A percentile compares a stretch with the other conserved stretches of the same genome.
Conservation (phyloP, 768 basidiomycete genomes). For the Termitomyces sp. region DNA sequence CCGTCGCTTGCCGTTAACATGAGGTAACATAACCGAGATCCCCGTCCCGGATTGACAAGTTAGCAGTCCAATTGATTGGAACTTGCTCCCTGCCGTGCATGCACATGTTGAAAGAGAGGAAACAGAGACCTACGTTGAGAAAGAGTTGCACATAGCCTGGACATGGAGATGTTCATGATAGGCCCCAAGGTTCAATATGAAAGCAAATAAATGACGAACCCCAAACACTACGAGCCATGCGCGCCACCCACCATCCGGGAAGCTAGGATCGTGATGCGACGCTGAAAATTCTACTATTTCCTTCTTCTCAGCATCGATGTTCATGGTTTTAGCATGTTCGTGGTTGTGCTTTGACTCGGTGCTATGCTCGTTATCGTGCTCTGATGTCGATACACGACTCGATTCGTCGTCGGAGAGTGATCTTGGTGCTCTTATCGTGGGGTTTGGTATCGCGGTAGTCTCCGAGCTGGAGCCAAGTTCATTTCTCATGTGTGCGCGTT, state of each 20-base stretch:
- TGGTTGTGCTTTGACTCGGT: background rate
- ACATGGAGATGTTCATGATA: background rate
- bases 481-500: no score
- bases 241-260: slow-evolving; percentile 39
- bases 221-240: slow-evolving; percentile 44
- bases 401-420: slow-evolving; percentile 3
- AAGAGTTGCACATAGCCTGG: slow-evolving; percentile 43
- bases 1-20: no score
- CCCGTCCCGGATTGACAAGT: no score
- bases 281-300: background rate
- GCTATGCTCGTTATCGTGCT: background rate
- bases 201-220: slow-evolving; percentile 23
- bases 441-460: background rate
- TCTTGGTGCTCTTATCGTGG: background rate
- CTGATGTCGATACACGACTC: background rate
- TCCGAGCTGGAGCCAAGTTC: background rate
- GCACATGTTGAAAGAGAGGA: no score
- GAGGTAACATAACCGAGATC: no score
- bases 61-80: no score
- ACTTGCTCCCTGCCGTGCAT: no score
- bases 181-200: background rate
- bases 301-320: background rate
- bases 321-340: background rate
- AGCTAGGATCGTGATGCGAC: slow-evolving; percentile 15
- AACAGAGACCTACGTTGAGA: slow-evolving; percentile 37